These are phyloP conservation scores for Alliaria petiolata DNA, from an alignment of 345 rosid species.

Conservation along the genomic window DNA sequence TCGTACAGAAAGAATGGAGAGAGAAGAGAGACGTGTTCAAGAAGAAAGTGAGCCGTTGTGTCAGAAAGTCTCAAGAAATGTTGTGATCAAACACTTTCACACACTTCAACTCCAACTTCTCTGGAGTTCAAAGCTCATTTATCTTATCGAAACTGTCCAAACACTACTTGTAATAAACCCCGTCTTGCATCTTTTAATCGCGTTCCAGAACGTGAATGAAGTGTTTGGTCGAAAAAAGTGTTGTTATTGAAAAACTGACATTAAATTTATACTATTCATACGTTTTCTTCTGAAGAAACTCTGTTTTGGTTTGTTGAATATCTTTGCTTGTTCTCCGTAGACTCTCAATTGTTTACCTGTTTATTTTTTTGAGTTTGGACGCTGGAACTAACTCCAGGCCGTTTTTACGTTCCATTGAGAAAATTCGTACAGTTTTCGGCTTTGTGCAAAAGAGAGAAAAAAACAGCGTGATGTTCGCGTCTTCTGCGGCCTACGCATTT, in stretches of 20 bases:
- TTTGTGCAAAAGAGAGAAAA: background rate
- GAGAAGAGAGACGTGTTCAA: conserved; percentile 63
- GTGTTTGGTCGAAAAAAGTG: conserved; percentile 25
- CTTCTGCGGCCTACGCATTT: background rate
- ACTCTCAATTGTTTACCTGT: background rate
- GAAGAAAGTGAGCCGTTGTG: conserved; percentile 67
- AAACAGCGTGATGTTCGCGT: conserved; percentile 4
- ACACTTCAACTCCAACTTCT: background rate
- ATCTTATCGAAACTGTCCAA: conserved; percentile 10
- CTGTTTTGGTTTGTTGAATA: background rate
- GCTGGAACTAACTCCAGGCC: background rate
- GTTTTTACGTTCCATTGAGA: background rate
- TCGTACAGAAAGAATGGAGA: conserved; percentile 65
- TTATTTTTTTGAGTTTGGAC: background rate
- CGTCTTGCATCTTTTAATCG: conserved; percentile 21
- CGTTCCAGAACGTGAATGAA: conserved; percentile 16
- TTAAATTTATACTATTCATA: conserved; percentile 11
- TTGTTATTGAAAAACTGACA: background rate
- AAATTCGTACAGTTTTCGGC: background rate
- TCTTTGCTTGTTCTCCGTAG: background rate
- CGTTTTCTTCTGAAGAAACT: conserved; percentile 4
- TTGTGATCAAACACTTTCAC: conserved; percentile 30
- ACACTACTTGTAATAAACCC: conserved; percentile 26
- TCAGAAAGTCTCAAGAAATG: conserved; percentile 68
- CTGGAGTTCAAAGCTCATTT: conserved; percentile 6